Percentiles rank a stretch among this genome's conserved stretches.
Evolutionary conservation across 306 rosid species (phyloP).

Genomic region (Lathyrus oleraceus): DNA sequence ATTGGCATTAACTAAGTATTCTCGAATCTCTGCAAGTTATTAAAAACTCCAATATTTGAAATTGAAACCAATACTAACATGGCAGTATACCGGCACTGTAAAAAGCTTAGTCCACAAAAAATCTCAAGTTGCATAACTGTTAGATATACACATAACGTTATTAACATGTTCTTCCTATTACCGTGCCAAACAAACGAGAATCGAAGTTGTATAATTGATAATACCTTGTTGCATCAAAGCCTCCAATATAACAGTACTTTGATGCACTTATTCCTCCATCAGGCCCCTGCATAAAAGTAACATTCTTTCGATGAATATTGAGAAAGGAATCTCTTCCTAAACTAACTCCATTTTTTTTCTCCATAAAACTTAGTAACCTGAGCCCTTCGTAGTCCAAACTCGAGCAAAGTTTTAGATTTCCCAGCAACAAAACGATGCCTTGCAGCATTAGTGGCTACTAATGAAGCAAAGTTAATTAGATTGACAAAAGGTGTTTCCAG

Average conservation of each 20-base stretch:
- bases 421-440: conserved; percentile 95
- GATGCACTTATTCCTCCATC: conserved; percentile 95
- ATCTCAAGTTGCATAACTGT: neutral
- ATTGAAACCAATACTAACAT: neutral
- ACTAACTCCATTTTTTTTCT: conserved; percentile 7
- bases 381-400: conserved; percentile 94
- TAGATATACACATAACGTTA: neutral
- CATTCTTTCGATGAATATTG: conserved; percentile 26
- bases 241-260: conserved; percentile 90
- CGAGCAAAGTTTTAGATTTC: conserved; percentile 78
- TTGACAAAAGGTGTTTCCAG: conserved; percentile 88
- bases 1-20: conserved; percentile 2
- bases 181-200: neutral
- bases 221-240: conserved; percentile 96
- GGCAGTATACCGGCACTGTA: neutral
- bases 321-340: neutral
- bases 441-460: conserved; percentile 91
- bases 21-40: neutral
- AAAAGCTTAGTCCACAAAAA: conserved; percentile 2
- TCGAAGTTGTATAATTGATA: conserved; percentile 22
- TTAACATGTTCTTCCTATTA: neutral
- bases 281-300: conserved; percentile 71
- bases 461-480: conserved; percentile 75
- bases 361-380: conserved; percentile 46
- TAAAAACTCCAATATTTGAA: conserved; percentile 6